Evolutionary conservation across 2,329 filamentous ascomycete species (phyloP), one percentile per base, ranked within the genome.

Genomic region (Penicillium sp.): DNA sequence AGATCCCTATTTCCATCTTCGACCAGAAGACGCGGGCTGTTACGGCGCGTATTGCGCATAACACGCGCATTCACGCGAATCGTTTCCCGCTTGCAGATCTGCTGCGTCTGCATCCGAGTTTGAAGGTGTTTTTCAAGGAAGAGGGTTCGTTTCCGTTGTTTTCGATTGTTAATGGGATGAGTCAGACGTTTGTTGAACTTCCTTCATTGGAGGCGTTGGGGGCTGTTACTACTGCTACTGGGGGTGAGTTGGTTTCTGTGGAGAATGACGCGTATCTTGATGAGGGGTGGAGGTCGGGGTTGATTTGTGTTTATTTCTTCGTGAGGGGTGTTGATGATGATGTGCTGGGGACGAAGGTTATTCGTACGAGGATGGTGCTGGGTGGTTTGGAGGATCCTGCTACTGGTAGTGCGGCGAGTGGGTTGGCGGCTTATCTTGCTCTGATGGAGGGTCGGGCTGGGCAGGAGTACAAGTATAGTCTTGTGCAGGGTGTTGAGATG

Each of bases 401-500:
- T 4, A 70, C 67, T 4, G 84, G 84, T 0, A 83, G 80, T 51
- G 82, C 83, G 27, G 81, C 83, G 4, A 78, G 77, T 61, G 78
- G 78, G 6, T 65, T 87, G 55, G 72, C 73, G 18, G 71, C 75
- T 47, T 84, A 80, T 59, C 68, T 86, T 52, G 73, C 77, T 4
- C 61, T 79, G 44, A 64, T 65, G n/a, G 70, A 71, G 44, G 64
- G 63, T n/a, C 65, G 60, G 20, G 45, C 46, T n/a, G 50, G 58
- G 4, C 31, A 57, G 24, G 53, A 55, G 41, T 66, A 64, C 23
- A 66, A 65, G 46, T 83, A 79, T 56, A 71, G 76, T 49, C 70
- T 87, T 54, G 79, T 79, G 50, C 84, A 87, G 69, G 84, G 83
- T 0, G 81, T 86, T 8, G 83, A 87, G 68, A 86, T 87, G 79